Evolutionary conservation across 805 yeast genomes (phyloP), one percentile per base, ranked within the genome.

Genomic region (Grigorovia humatica): DNA sequence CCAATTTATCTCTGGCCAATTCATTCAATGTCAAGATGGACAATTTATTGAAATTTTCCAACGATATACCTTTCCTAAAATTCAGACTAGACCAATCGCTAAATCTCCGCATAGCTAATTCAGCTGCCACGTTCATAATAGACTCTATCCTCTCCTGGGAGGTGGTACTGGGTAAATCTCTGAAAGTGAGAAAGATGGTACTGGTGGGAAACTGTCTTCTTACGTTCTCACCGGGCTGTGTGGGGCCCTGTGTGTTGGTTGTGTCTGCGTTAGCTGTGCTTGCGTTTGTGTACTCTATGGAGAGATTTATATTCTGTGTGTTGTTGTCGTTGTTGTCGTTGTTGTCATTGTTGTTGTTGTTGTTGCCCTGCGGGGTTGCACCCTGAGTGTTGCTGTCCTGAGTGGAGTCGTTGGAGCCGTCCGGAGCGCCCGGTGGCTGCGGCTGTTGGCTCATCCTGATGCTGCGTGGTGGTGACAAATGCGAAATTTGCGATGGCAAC

Each of bases 71-170:
- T 41, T 74, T 71, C 17, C 46, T 52, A 18, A 74, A 70, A 51
- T 72, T 73, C n/a, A 46, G 38, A 52, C 74, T 71, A 32, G 76
- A 68, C 43, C 76, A 73, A 19, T 77, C 74, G 4, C 79, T 73
- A 41, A 83, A 77, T 15, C 87, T 80, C 43, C 83, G 70, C 63
- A 82, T 73, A 1, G 89, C 89, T 65, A 84, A 74, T 27, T 81
- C 80, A 0, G 90, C 82, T 1, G 89, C 88, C 52, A 84, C 67
- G 29, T 82, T 71, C 12, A 85, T 77, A 51, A 84, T 72, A 40
- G 78, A 80, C 59, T 79, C 82, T 35, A 83, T 70, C 40, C 79
- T 74, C 41, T 76, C 75, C n/a, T 81, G 83, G 50, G 82, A 79
- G 32, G 81, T 71, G 52, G 79, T 78, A 17, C 74, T 66, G 0